Conservation (phyloP, 257 asterid species). For the Solanum boliviense region DNA sequence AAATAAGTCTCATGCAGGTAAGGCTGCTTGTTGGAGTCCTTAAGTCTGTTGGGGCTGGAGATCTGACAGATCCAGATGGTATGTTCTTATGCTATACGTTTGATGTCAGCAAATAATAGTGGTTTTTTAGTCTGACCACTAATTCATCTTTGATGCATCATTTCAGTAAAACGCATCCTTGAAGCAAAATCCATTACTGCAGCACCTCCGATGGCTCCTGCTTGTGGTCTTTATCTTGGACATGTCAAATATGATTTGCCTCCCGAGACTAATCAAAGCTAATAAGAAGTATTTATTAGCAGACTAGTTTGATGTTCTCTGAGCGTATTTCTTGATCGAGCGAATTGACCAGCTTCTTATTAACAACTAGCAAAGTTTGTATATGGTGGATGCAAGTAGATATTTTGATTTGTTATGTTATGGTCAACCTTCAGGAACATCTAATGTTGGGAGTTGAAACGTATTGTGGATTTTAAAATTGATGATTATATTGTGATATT, state of each 20-base stretch:
- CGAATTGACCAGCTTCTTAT: background rate
- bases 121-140: background rate
- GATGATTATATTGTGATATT: background rate
- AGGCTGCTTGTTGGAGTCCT: conserved; percentile 85
- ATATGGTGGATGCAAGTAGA: background rate
- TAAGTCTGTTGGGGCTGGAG: conserved; percentile 72
- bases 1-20: conserved; percentile 43
- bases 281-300: background rate
- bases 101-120: too few species aligned
- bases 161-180: conserved; percentile 68
- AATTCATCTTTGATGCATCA: background rate
- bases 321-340: background rate
- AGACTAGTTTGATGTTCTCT: background rate
- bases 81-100: background rate
- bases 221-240: conserved; percentile 92
- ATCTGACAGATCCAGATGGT: conserved; percentile 67
- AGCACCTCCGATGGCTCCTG: conserved; percentile 92
- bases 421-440: background rate
- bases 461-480: background rate
- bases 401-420: background rate
- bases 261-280: conserved; percentile 8
- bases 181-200: conserved; percentile 60
- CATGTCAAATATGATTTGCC: conserved; percentile 72
- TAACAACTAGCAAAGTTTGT: background rate
- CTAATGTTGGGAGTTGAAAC: background rate